Evolutionary conservation across 345 rosid genomes (phyloP).

Genomic region (Corchorus olitorius): DNA sequence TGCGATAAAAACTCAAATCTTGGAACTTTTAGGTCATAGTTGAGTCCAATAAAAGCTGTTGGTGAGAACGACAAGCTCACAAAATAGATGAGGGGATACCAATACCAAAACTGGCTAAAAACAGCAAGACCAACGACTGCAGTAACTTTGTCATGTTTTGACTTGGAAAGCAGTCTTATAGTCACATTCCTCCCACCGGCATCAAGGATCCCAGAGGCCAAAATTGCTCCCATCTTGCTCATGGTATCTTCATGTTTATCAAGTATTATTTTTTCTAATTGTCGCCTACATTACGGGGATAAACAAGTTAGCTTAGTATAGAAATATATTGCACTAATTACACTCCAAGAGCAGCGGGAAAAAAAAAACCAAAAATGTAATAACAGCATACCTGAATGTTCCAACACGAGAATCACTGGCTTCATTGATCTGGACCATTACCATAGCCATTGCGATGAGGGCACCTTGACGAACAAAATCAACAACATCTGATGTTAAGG

Average conservation of each 20-base stretch:
- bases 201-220: constrained; percentile 97
- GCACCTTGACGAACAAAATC: constrained; percentile 99
- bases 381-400: constrained; percentile 67
- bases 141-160: constrained; percentile 92
- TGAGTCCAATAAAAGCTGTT: constrained; percentile 91
- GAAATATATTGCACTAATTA: background rate
- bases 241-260: constrained; percentile 98
- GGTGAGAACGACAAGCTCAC: constrained; percentile 93
- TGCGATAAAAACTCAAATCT: constrained; percentile 90
- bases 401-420: constrained; percentile 99
- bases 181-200: constrained; percentile 99
- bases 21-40: constrained; percentile 93
- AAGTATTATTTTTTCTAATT: constrained; percentile 87
- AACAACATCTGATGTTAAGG: constrained; percentile 93
- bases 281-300: constrained; percentile 55
- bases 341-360: background rate
- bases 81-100: constrained; percentile 98
- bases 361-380: background rate
- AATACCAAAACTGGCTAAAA: constrained; percentile 99
- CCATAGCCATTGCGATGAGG: constrained; percentile 99
- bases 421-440: constrained; percentile 93
- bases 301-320: background rate
- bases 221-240: constrained; percentile 99
- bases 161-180: constrained; percentile 87
- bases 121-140: constrained; percentile 98